Evolutionary conservation across 192 early-diverging fungal species (phyloP), one percentile per base, ranked within the genome.

Genomic region (Backusella morwellensis): DNA sequence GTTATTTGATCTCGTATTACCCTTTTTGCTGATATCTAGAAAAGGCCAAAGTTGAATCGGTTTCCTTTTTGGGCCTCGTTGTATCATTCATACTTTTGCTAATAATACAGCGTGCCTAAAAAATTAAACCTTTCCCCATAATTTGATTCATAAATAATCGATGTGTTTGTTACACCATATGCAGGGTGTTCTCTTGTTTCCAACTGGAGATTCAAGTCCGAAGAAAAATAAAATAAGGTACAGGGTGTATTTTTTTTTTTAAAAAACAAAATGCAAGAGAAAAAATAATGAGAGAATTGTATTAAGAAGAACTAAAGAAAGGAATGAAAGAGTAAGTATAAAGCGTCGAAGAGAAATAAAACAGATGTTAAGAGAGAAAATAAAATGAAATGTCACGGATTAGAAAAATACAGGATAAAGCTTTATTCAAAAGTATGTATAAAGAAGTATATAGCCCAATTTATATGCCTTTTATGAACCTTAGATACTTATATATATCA

Each of bases 171-270:
- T 63, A 26, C 56, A 63, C 56, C 26, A 26, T 1, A 63, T 63
- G 56, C 56, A 63, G 56, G 23, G 56, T 63, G 56, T 63, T 26
- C 56, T 63, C 12, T 59, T 59, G 56, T 63, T 63, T 63, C 56
- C 56, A 63, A 63, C 56, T 63, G 56, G 7, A 21, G 4, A 29
- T 63, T 29, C 9, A 63, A 29, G 56, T 63, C 23, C 23, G 56
- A 63, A 63, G 4, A 63, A 63, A 3, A 63, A 2, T n/a, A 40
- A 40, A 40, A 12, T 40, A 40, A 40, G 38, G 38, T 11, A 40
- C 8, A 40, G 9, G 9, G 7, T 44, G 1, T 50, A 50, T 17
- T 69, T 36, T 38, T n/a, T n/a, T 69, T 38, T 40, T 8, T 4
- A 26, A 38, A 69, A 40, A 21, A 40, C 11, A 12, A 70, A 41